These are phyloP conservation scores for Clavariopsis aquatica DNA, from an alignment of 495 filamentous ascomycete genomes.

Conservation along the genomic window DNA sequence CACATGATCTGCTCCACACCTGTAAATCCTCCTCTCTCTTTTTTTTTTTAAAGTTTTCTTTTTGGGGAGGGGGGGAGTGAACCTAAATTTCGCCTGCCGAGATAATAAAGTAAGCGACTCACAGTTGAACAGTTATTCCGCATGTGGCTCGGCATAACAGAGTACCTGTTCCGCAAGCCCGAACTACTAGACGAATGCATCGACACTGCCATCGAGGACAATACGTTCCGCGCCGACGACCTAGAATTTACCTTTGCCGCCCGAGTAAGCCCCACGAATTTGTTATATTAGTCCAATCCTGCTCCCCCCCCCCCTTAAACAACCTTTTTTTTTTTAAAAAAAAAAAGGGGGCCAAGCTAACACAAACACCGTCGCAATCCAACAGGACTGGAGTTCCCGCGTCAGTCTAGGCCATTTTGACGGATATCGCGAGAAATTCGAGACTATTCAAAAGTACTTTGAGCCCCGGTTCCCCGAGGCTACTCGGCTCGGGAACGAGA, in stretches of 20 bases:
- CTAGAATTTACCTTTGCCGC: slow-evolving; percentile 97
- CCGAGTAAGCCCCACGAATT: slow-evolving; percentile 62
- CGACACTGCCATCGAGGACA: slow-evolving; percentile 81
- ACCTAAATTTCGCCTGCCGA: too few species aligned
- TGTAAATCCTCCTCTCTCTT: slow-evolving; percentile 50
- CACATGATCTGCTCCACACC: slow-evolving; percentile 99
- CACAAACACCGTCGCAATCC: too few species aligned
- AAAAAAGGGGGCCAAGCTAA: too few species aligned
- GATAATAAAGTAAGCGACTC: too few species aligned
- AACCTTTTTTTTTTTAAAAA: too few species aligned
- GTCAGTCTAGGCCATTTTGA: slow-evolving; percentile 89
- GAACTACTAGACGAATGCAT: slow-evolving; percentile 82
- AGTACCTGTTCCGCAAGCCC: slow-evolving; percentile 88
- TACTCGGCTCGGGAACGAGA: slow-evolving; percentile 83
- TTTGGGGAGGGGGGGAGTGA: not conserved
- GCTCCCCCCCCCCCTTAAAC: not conserved
- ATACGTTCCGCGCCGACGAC: slow-evolving; percentile 86
- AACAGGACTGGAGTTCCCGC: slow-evolving; percentile 83
- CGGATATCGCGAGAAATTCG: slow-evolving; percentile 84
- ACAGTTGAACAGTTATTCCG: slow-evolving; percentile 75
- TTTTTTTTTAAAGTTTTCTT: too few species aligned
- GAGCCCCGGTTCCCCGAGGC: slow-evolving; percentile 84
- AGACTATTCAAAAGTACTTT: slow-evolving; percentile 87
- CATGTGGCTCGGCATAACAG: slow-evolving; percentile 94
- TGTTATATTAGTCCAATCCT: too few species aligned